Evolutionary conservation across 2,329 filamentous ascomycete species (phyloP).

Genomic region (Sporothrix curviconia): DNA sequence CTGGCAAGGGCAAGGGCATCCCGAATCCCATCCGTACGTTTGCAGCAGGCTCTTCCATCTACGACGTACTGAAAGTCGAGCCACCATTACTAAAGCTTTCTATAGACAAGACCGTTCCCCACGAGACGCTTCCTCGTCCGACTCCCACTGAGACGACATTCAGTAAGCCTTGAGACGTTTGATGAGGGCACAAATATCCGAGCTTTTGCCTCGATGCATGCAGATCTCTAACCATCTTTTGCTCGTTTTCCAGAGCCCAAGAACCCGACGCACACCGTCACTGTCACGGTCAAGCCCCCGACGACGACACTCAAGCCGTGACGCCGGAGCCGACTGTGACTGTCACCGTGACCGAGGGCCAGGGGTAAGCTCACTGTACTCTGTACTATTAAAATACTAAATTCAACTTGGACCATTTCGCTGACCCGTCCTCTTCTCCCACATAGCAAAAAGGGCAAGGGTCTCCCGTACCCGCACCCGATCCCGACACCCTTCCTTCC

Average conservation of each 20-base stretch:
- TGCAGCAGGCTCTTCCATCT: too few species aligned
- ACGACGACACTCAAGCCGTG: neutral
- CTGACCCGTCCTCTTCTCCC: neutral
- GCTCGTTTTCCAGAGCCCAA: too few species aligned
- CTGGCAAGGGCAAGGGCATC: constrained; percentile 9
- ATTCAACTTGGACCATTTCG: too few species aligned
- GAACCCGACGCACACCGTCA: constrained; percentile 9
- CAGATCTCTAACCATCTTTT: too few species aligned
- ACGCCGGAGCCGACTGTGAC: constrained; percentile 8
- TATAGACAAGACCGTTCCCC: neutral
- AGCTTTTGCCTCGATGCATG: too few species aligned
- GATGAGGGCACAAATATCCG: too few species aligned
- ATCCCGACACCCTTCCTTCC: neutral
- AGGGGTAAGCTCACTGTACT: neutral
- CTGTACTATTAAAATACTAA: neutral
- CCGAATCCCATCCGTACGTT: neutral
- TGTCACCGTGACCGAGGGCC: constrained; percentile 5
- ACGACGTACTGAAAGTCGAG: too few species aligned
- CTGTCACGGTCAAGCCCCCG: constrained; percentile 8
- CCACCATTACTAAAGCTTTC: too few species aligned
- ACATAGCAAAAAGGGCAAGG: neutral
- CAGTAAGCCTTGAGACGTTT: too few species aligned
- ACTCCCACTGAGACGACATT: neutral
- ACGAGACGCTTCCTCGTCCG: neutral
- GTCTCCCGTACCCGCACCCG: too few species aligned